A percentile compares a stretch with the other conserved stretches of the same genome.
These are phyloP conservation scores for Zancudomyces culisetae DNA, from an alignment of 371 early-diverging fungal species.

Conservation along the genomic window DNA sequence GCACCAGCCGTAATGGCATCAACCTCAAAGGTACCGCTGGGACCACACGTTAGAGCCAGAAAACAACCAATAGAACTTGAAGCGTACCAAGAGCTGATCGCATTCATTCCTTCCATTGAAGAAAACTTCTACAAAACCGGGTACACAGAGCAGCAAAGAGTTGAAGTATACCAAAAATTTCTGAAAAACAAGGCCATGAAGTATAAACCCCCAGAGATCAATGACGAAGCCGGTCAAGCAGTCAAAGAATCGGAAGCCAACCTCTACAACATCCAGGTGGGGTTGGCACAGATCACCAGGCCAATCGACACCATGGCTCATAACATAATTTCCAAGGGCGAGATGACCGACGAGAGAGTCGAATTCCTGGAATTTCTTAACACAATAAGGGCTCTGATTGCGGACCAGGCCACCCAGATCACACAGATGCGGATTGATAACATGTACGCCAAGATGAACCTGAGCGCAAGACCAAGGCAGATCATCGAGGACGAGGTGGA, in stretches of 20 bases:
- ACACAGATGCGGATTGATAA: neutral
- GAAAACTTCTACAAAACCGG: neutral
- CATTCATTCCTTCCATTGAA: neutral
- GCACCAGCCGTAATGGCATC: no score
- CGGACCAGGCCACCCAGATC: neutral
- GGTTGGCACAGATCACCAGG: neutral
- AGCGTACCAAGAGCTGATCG: neutral
- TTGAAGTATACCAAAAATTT: no score
- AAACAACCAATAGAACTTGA: neutral
- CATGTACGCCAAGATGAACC: neutral
- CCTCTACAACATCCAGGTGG: neutral
- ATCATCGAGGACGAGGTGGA: no score
- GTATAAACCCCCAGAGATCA: neutral
- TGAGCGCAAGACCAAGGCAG: no score
- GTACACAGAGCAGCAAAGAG: neutral
- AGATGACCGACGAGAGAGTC: no score
- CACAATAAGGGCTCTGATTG: neutral
- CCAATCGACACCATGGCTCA: neutral
- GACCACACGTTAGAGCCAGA: neutral
- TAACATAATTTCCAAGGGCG: no score
- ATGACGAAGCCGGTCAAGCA: neutral
- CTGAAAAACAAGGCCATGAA: no score
- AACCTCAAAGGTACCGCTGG: neutral
- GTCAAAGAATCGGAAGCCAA: neutral
- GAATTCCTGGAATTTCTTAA: no score